Percentiles rank a stretch among this genome's conserved stretches.
Conservation (phyloP, 2,329 filamentous ascomycete genomes). For the Xylariales sp. region DNA sequence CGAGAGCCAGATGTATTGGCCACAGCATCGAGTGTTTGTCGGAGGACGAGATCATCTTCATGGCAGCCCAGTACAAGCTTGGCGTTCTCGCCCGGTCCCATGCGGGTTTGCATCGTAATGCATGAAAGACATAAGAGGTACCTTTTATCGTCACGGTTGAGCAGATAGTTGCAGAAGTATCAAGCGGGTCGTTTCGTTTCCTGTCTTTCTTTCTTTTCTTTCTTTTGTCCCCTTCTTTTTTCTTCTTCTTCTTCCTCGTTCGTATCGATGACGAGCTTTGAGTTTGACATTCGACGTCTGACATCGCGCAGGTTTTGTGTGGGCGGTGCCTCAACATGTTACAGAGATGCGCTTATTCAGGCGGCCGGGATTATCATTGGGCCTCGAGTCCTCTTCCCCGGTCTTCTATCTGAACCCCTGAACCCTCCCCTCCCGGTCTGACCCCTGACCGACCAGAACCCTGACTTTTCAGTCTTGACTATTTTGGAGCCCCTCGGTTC, state of each 20-base stretch:
- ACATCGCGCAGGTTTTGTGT: conserved; percentile 53
- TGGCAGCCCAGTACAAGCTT: conserved; percentile 31
- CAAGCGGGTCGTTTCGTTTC: conserved; percentile 38
- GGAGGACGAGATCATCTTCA: conserved; percentile 17
- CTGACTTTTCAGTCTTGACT: conserved; percentile 21
- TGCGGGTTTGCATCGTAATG: conserved; percentile 11
- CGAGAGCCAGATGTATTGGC: conserved; percentile 3
- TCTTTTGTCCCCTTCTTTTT: too few species aligned
- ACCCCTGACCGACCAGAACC: conserved; percentile 35
- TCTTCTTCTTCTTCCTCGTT: neutral
- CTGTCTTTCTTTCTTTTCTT: neutral
- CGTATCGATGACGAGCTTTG: conserved; percentile 39
- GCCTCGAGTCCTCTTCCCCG: conserved; percentile 32
- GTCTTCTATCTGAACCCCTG: conserved; percentile 36
- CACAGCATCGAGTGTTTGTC: conserved; percentile 20
- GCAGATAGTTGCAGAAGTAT: conserved; percentile 27
- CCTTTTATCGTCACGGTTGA: conserved; percentile 7
- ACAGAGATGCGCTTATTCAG: conserved; percentile 53
- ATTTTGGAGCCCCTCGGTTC: conserved; percentile 42
- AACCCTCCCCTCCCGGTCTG: conserved; percentile 19
- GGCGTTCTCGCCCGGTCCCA: conserved; percentile 25
- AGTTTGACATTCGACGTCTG: conserved; percentile 53
- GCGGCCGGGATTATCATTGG: conserved; percentile 47
- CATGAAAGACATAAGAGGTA: conserved; percentile 31
- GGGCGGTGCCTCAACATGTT: conserved; percentile 54